Base-by-base conservation (phyloP, 2,329 filamentous ascomycete species). In the Corynespora cassiicola region DNA sequence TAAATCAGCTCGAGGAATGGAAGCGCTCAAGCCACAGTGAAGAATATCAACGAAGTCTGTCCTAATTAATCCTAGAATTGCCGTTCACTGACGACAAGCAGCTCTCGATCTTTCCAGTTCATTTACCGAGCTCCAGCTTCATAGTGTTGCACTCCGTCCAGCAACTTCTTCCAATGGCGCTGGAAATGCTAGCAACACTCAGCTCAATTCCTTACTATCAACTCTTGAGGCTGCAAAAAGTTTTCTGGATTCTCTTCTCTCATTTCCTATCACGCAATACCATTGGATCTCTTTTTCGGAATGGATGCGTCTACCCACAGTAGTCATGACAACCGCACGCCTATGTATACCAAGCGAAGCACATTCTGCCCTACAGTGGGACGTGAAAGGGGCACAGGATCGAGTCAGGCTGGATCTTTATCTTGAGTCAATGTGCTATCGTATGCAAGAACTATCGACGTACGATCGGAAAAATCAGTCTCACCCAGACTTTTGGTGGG, bases 181-280 rank as follows among this genome's bases (percentile, higher is more conserved):
- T 1, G n/a, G n/a, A n/a, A 18, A 20, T 3, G 31, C 24, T 10
- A 45, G 50, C 31, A 35, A 47, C 2, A 44, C 33, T 9, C 56
- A 60, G 2, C 22, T 67, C 3, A 59, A 58, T 26, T 44, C 56
- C 3, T 22, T 65, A 3, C 45, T 59, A 15, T 51, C 56, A 2
- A 39, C 56, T 6, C 47, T 67, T 1, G 87, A 86, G 64, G 88
- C 92, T 57, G 83, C 86, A 3, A 75, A 75, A 42, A 76, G 83
- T 26, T 80, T 83, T 3, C 81, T 92, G 22, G 83, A 89, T 64
- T 74, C 83, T 45, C 80, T 94, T 19, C 76, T 92, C 4, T 79
- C 78, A 16, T 78, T 90, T 15, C 78, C 82, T 4, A 90, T 86
- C n/a, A 89, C 53, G 0, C 51, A 63, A 4, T 66, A 66, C 31